A percentile compares a stretch with the other conserved stretches of the same genome.
Evolutionary conservation across 306 rosid species (phyloP).

Genomic region (Prunus padus): DNA sequence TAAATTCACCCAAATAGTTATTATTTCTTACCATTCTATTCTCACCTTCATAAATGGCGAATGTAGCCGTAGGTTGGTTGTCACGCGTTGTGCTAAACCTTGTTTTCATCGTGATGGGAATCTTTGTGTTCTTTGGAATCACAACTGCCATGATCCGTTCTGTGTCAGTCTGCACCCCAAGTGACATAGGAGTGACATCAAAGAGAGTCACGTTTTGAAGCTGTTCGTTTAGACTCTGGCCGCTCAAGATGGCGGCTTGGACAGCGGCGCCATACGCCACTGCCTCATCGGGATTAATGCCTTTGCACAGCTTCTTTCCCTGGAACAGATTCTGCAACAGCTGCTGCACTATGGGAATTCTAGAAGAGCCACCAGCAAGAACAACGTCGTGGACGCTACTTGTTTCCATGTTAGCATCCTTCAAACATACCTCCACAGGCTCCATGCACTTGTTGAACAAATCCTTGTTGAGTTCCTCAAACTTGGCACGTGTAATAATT

Average conservation of each 20-base stretch:
- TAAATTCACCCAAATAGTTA: background rate
- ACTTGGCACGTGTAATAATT: background rate
- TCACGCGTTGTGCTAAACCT: background rate
- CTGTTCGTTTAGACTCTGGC: background rate
- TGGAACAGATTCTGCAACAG: background rate
- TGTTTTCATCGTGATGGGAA: background rate
- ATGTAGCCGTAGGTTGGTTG: background rate
- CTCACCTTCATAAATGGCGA: slow-evolving; percentile 5
- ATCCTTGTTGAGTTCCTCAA: background rate
- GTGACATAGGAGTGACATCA: slow-evolving; percentile 7
- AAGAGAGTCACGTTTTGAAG: background rate
- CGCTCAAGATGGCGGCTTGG: slow-evolving; percentile 14
- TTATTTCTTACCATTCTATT: background rate
- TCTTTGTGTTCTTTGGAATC: background rate
- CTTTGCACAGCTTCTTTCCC: background rate
- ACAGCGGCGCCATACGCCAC: background rate
- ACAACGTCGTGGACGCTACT: background rate
- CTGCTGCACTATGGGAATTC: slow-evolving; percentile 8
- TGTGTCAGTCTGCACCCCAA: background rate
- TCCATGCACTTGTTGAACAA: background rate
- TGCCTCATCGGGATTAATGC: background rate
- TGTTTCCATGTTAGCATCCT: background rate
- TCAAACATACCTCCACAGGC: slow-evolving; percentile 5
- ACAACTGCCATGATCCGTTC: background rate
- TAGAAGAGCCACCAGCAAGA: slow-evolving; percentile 3